Conservation (phyloP, 2,329 filamentous ascomycete species). For the Aspergillus intermedius region DNA sequence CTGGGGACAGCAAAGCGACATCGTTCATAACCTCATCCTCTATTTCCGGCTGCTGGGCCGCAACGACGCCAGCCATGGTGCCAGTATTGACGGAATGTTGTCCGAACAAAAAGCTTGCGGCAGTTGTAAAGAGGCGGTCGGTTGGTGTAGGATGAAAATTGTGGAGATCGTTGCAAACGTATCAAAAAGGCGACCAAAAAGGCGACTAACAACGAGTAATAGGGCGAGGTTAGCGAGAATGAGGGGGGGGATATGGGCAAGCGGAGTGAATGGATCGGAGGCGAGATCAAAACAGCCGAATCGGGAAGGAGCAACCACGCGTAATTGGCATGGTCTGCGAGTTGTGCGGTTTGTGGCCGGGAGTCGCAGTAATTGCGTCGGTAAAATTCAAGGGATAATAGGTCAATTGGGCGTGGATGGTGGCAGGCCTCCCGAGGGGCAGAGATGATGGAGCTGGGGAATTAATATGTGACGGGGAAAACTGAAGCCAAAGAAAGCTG, state of each 20-base stretch:
- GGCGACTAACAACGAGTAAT: constrained; percentile 2
- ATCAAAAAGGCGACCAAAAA: neutral
- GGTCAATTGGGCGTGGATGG: neutral
- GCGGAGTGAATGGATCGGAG: neutral
- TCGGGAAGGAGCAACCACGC: constrained; percentile 10
- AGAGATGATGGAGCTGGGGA: neutral
- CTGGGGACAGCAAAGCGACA: constrained; percentile 3
- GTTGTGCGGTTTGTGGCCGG: constrained; percentile 3
- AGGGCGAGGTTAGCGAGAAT: constrained; percentile 1
- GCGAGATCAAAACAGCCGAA: constrained; percentile 9
- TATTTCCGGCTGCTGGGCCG: constrained; percentile 4
- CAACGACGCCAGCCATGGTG: constrained; percentile 9
- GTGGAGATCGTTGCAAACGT: neutral
- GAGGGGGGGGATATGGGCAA: neutral
- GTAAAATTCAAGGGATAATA: neutral
- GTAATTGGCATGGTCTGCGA: constrained; percentile 6
- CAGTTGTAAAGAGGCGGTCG: neutral
- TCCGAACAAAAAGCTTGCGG: neutral
- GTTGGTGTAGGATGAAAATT: too few relatives aligned
- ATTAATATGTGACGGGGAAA: neutral
- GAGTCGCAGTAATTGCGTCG: constrained; percentile 2
- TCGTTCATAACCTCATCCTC: constrained; percentile 10
- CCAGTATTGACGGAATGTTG: neutral
- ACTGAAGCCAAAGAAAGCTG: neutral
- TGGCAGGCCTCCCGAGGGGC: constrained; percentile 1